Evolutionary conservation across 306 rosid genomes (phyloP).

Genomic region (Citrullus colocynthis): DNA sequence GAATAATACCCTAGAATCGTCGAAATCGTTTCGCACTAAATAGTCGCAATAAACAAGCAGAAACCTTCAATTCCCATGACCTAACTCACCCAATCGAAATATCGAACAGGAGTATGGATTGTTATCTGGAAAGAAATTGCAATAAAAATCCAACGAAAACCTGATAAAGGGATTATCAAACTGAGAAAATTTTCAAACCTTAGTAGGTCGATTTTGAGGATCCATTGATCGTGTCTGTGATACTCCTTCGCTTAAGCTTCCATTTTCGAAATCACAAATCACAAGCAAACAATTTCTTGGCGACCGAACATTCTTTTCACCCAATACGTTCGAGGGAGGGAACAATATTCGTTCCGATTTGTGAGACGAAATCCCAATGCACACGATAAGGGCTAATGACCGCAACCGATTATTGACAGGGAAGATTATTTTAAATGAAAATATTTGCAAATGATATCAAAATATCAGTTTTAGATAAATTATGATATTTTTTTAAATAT

Average conservation of each 20-base stretch:
- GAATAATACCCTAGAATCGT: background rate
- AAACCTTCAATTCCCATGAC: background rate
- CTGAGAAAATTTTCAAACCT: conserved; percentile 35
- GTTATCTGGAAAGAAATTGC: conserved; percentile 2
- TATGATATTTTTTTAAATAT: no score
- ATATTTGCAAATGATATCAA: no score
- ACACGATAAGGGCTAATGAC: background rate
- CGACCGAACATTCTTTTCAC: background rate
- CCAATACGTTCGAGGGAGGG: background rate
- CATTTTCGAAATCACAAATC: background rate
- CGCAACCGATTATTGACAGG: background rate
- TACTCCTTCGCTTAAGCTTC: background rate
- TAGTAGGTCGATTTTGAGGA: conserved; percentile 4
- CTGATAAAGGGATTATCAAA: background rate
- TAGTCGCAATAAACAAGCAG: background rate
- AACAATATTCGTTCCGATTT: background rate
- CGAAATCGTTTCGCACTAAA: background rate
- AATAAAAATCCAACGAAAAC: conserved; percentile 16
- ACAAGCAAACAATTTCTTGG: background rate
- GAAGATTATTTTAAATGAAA: no score
- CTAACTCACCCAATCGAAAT: conserved; percentile 3
- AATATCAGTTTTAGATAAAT: no score
- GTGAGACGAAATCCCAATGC: background rate
- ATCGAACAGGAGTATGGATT: background rate
- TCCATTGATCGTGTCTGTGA: background rate